Percentiles rank a stretch among this genome's conserved stretches.
These are phyloP conservation scores for Cyamopsis tetragonoloba DNA, from an alignment of 306 rosid species.

Conservation along the genomic window DNA sequence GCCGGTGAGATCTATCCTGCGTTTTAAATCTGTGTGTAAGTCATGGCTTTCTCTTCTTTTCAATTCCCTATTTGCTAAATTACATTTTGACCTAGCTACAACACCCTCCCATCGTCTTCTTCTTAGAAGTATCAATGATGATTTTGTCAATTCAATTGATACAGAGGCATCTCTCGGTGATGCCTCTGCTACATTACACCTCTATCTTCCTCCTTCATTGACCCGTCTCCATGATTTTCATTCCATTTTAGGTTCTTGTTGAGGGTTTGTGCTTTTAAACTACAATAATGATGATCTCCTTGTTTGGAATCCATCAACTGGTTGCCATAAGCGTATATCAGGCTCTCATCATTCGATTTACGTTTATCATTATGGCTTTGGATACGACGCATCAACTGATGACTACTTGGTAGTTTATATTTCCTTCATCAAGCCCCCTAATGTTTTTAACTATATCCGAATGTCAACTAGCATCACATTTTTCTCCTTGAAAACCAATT, in stretches of 20 bases:
- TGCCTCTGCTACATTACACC: too few relatives aligned
- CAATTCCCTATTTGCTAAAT: background rate
- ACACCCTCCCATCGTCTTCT: background rate
- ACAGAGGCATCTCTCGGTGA: too few relatives aligned
- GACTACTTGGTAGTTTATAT: background rate
- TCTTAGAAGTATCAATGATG: background rate
- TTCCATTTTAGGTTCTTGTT: background rate
- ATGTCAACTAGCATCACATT: background rate
- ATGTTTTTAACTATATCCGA: fast-evolving
- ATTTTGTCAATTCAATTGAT: background rate
- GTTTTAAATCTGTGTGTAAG: background rate
- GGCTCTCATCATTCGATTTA: fast-evolving
- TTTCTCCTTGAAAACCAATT: conserved; percentile 2
- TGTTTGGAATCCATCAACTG: background rate
- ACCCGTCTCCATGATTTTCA: too few relatives aligned
- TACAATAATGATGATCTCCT: background rate
- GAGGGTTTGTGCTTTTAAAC: background rate
- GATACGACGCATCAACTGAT: background rate
- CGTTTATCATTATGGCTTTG: background rate
- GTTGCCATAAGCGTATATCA: background rate
- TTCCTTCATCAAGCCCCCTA: too few relatives aligned
- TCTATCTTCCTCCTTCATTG: background rate
- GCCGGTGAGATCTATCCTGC: conserved; percentile 8
- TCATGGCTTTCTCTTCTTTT: conserved; percentile 9
- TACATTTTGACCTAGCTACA: background rate